These are phyloP conservation scores for Hyaloperonospora arabidopsidis DNA, from an alignment of 352 stramenopile genomes.

Conservation along the genomic window DNA sequence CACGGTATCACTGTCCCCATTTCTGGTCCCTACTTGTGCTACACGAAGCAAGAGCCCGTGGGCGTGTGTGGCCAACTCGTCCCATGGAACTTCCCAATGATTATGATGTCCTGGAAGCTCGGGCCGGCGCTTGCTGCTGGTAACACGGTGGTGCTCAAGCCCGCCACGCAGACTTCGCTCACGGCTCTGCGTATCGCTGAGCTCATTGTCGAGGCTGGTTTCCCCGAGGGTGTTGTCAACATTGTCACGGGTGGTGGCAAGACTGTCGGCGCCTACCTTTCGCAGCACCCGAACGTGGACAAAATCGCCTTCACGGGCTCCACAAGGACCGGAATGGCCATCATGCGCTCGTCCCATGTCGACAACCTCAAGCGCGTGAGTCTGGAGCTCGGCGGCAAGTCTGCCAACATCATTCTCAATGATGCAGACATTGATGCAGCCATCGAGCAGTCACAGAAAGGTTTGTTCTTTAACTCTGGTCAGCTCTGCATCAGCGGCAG, in stretches of 20 bases:
- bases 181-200: constrained; percentile 82
- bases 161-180: constrained; percentile 89
- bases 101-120: constrained; percentile 93
- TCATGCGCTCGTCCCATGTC: constrained; percentile 50
- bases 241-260: constrained; percentile 49
- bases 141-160: constrained; percentile 92
- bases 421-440: constrained; percentile 56
- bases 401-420: constrained; percentile 63
- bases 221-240: constrained; percentile 79
- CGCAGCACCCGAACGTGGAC: constrained; percentile 53
- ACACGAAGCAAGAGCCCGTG: constrained; percentile 74
- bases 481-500: constrained; percentile 83
- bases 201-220: constrained; percentile 68
- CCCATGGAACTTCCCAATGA: constrained; percentile 77
- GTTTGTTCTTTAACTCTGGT: constrained; percentile 81
- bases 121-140: constrained; percentile 83
- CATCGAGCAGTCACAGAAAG: constrained; percentile 41
- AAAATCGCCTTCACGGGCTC: constrained; percentile 82
- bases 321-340: constrained; percentile 49
- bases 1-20: constrained; percentile 63
- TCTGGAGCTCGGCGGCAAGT: constrained; percentile 74
- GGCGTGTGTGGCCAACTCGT: constrained; percentile 58
- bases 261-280: constrained; percentile 34
- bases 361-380: constrained; percentile 67
- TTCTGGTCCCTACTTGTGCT: constrained; percentile 40